These are phyloP conservation scores for Picochlorum sp. DNA, from an alignment of 139 green algal genomes.

Conservation along the genomic window DNA sequence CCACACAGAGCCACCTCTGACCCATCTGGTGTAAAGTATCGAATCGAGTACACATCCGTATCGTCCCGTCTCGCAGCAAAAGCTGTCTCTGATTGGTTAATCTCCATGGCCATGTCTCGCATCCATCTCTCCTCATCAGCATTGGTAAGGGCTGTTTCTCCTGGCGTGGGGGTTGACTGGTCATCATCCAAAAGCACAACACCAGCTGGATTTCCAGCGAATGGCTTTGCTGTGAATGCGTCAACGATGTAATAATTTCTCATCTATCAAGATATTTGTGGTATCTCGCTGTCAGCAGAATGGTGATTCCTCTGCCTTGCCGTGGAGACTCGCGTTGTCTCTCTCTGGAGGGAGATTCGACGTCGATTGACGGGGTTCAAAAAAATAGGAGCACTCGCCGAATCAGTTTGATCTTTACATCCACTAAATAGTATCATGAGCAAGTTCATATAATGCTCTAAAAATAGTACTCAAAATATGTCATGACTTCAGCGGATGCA, in stretches of 20 bases:
- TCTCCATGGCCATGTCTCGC: conserved; percentile 56
- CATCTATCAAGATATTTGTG: too few relatives aligned
- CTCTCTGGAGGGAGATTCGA: too few relatives aligned
- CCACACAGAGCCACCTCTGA: conserved; percentile 52
- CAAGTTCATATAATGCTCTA: too few relatives aligned
- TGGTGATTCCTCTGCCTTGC: too few relatives aligned
- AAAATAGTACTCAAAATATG: too few relatives aligned
- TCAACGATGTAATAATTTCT: conserved; percentile 39
- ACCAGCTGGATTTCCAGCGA: conserved; percentile 71
- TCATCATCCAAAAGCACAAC: conserved; percentile 27
- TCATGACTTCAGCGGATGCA: too few relatives aligned
- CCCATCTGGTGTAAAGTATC: conserved; percentile 48
- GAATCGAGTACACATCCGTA: conserved; percentile 22
- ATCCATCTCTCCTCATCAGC: conserved; percentile 4
- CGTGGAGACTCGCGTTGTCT: too few relatives aligned
- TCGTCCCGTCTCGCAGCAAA: conserved; percentile 36
- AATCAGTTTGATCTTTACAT: too few relatives aligned
- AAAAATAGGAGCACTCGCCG: too few relatives aligned
- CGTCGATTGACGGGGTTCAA: too few relatives aligned
- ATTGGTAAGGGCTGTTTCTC: background rate
- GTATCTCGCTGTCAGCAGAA: background rate
- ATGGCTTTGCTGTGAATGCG: conserved; percentile 53
- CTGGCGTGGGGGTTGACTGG: conserved; percentile 13
- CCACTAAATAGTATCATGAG: too few relatives aligned
- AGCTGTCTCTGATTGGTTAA: conserved; percentile 72